Percentiles rank a stretch among this genome's conserved stretches.
phyloP scores from a whole-genome alignment of 108 stramenopile genomes.

The Cyclotella baltica region DNA sequence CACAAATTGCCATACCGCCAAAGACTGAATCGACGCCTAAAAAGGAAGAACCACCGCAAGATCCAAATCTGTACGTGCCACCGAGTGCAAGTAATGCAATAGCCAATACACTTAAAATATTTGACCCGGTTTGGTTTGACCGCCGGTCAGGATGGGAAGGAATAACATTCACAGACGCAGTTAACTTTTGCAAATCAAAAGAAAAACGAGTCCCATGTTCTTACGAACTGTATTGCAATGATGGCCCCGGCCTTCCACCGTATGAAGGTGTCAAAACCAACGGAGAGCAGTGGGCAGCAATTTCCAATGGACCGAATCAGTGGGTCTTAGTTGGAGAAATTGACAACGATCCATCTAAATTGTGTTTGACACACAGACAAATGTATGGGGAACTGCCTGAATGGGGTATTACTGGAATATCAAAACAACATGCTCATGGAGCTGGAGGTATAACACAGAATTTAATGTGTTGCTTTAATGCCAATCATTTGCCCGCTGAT shows the following conservation, averaged over 20 bases:
- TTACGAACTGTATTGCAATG: slow-evolving; percentile 46
- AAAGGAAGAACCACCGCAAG: neutral
- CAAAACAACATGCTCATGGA: slow-evolving; percentile 40
- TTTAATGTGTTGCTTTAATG: slow-evolving; percentile 42
- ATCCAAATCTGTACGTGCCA: slow-evolving; percentile 2
- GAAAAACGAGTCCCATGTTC: slow-evolving; percentile 47
- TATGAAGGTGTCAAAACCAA: slow-evolving; percentile 28
- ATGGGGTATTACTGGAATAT: slow-evolving; percentile 44
- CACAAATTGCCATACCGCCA: slow-evolving; percentile 11
- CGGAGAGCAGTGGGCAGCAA: slow-evolving; percentile 50
- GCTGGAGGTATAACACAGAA: slow-evolving; percentile 53
- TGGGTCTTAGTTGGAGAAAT: slow-evolving; percentile 46
- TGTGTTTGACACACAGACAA: slow-evolving; percentile 41
- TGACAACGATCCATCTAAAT: slow-evolving; percentile 9
- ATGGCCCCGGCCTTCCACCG: slow-evolving; percentile 16
- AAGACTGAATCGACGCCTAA: neutral
- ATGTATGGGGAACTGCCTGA: slow-evolving; percentile 28
- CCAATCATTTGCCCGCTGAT: slow-evolving; percentile 25
- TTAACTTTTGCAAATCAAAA: slow-evolving; percentile 34
- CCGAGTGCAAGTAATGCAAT: slow-evolving; percentile 22
- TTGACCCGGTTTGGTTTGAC: slow-evolving; percentile 45
- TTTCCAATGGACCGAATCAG: slow-evolving; percentile 42
- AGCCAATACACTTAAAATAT: slow-evolving; percentile 24
- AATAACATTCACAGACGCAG: slow-evolving; percentile 43
- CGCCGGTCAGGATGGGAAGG: slow-evolving; percentile 49